These are phyloP conservation scores for Isatis lusitanica DNA, from an alignment of 441 rosid species.

Conservation along the genomic window DNA sequence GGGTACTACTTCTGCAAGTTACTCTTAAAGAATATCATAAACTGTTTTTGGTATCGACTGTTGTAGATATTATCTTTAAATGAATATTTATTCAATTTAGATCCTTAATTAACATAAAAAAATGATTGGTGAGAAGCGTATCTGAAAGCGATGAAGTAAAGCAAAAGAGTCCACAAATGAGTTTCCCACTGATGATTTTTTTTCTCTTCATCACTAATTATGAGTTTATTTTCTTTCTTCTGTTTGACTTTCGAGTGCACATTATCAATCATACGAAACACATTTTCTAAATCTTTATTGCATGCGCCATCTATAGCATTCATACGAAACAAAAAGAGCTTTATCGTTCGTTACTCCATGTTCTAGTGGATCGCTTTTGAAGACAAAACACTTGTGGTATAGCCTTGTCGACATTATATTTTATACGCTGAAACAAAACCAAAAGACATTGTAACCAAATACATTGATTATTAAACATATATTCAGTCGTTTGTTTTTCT, in stretches of 20 bases:
- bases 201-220: not conserved
- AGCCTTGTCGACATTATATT: too few relatives aligned
- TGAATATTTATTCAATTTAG: not conserved
- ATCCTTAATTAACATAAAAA: not conserved
- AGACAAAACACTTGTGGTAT: too few relatives aligned
- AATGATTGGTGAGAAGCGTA: not conserved
- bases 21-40: too few relatives aligned
- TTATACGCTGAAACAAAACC: too few relatives aligned
- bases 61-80: not conserved
- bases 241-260: constrained; percentile 11
- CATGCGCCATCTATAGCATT: constrained; percentile 19
- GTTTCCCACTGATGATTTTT: not conserved
- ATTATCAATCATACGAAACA: not conserved
- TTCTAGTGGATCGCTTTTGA: not conserved
- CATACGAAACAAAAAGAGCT: not conserved
- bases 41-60: too few relatives aligned
- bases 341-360: not conserved
- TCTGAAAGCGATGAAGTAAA: not conserved
- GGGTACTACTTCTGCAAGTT: too few relatives aligned
- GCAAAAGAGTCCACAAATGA: not conserved
- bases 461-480: too few relatives aligned
- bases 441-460: too few relatives aligned
- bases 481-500: too few relatives aligned
- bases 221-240: not conserved
- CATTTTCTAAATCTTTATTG: not conserved